Base-by-base conservation (phyloP, 2,329 filamentous ascomycete species). In the Penicillium sp. region DNA sequence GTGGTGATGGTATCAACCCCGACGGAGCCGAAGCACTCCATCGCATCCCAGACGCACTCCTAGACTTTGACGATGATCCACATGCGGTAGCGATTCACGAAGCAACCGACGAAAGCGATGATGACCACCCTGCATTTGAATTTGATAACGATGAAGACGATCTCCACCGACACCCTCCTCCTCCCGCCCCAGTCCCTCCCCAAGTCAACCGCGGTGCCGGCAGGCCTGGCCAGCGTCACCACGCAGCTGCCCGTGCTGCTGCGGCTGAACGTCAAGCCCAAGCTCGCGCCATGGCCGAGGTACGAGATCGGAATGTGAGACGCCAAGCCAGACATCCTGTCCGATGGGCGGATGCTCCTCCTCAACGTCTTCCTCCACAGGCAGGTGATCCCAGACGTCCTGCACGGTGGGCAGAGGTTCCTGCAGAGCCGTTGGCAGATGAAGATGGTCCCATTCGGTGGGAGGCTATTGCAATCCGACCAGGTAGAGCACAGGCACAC, bases 1-100 rank as follows among this genome's bases (percentile, higher is more conserved):
- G 83, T 44, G 92, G 92, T 0, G 91, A 97, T 63, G 81, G 77
- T 1, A 55, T 71, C n/a, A 63, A 77, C 35, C 71, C 70, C 0
- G 73, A 75, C 46, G 69, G 75, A 6, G 70, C 75, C n/a, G 74
- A 73, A 42, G 71, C 65, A 41, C 58, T 74, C 4, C 71, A 74
- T 52, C 69, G 60, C 69, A 79, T 65, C 70, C 73, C 56, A 67
- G 70, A 65, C 46, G 69, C 72, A 12, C 68, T 75, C 16, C 50
- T 79, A 32, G 65, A 67, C 51, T 71, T 70, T 52, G 75, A 70
- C 40, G 70, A 68, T n/a, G 60, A 65, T 21, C 47, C 23, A 23
- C 55, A 29, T 27, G 58, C 21, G 45, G 44, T 48, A 6, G 46
- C 39, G 13, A 49, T 52, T 31, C 56, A 63, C 29, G 50, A 57